Evolutionary conservation across 2,329 filamentous ascomycete genomes (phyloP).

Genomic region (Sclerotiophoma versabilis): DNA sequence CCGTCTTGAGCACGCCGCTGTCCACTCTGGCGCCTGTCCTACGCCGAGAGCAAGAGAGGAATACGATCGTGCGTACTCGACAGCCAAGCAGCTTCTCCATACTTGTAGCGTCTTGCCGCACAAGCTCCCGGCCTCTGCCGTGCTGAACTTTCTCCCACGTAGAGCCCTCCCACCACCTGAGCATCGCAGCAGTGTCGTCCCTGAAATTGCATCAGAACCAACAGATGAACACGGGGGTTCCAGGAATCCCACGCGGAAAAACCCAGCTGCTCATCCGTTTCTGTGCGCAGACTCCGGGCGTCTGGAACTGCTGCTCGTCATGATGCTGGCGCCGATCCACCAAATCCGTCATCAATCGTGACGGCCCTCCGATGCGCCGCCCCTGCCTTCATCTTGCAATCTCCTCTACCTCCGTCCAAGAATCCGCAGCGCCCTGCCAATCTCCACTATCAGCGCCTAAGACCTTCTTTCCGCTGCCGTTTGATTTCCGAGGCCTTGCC

Average conservation of each 20-base stretch:
- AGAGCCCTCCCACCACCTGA: not conserved
- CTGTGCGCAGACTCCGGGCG: constrained; percentile 13
- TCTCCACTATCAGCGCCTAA: constrained; percentile 16
- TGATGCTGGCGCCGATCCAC: constrained; percentile 15
- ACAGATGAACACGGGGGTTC: constrained; percentile 13
- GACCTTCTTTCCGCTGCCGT: constrained; percentile 2
- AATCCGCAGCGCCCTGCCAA: constrained; percentile 11
- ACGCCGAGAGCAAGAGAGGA: not conserved
- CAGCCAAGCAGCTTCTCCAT: constrained; percentile 1
- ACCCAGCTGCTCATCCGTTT: constrained; percentile 13
- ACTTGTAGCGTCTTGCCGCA: not conserved
- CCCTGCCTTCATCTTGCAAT: constrained; percentile 10
- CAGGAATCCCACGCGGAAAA: constrained; percentile 12
- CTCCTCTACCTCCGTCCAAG: constrained; percentile 7
- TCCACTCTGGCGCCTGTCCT: constrained; percentile 2
- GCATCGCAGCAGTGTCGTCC: not conserved
- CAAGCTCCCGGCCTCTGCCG: not conserved
- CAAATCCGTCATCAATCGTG: constrained; percentile 4
- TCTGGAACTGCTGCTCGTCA: constrained; percentile 17
- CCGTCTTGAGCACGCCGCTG: constrained; percentile 6
- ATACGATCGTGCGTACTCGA: not conserved
- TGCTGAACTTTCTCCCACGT: not conserved
- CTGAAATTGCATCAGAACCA: constrained; percentile 17
- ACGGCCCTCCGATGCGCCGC: constrained; percentile 16
- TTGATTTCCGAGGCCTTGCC: not conserved